Conservation (phyloP, 106 monocot genomes). For the Phalaenopsis aphrodite region DNA sequence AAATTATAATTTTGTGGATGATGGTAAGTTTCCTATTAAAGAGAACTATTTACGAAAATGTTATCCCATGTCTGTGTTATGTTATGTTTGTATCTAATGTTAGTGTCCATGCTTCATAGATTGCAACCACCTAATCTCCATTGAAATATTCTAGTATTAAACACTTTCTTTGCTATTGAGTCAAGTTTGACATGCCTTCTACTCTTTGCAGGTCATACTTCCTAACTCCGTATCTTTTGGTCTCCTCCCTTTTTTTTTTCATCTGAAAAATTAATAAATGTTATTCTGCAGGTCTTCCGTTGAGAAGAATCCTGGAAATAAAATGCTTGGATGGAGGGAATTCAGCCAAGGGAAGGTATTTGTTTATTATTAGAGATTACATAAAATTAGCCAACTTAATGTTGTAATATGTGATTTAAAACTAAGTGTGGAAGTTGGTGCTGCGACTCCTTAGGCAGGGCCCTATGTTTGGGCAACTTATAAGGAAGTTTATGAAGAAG, state of each 20-base stretch:
- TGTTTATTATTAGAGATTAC: not conserved
- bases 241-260: not conserved
- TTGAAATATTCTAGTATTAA: too few species aligned
- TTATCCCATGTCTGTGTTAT: too few species aligned
- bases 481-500: slow-evolving; percentile 67
- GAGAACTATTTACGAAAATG: too few species aligned
- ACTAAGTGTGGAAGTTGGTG: not conserved
- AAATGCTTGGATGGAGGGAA: slow-evolving; percentile 93
- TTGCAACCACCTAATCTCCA: too few species aligned
- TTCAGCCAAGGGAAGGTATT: slow-evolving; percentile 60
- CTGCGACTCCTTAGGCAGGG: slow-evolving; percentile 39
- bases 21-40: too few species aligned
- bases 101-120: too few species aligned
- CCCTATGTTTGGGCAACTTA: slow-evolving; percentile 87
- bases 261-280: not conserved
- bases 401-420: not conserved
- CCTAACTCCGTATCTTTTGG: too few species aligned
- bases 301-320: slow-evolving; percentile 23
- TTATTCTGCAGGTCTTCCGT: slow-evolving; percentile 24
- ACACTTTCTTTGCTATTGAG: not conserved
- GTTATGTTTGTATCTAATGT: too few species aligned
- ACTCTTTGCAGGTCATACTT: not conserved
- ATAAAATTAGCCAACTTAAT: not conserved
- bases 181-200: not conserved
- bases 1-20: too few species aligned